A percentile compares a stretch with the other conserved stretches of the same genome.
Evolutionary conservation across 495 filamentous ascomycete genomes (phyloP).

Genomic region (Penicillium paxilli): DNA sequence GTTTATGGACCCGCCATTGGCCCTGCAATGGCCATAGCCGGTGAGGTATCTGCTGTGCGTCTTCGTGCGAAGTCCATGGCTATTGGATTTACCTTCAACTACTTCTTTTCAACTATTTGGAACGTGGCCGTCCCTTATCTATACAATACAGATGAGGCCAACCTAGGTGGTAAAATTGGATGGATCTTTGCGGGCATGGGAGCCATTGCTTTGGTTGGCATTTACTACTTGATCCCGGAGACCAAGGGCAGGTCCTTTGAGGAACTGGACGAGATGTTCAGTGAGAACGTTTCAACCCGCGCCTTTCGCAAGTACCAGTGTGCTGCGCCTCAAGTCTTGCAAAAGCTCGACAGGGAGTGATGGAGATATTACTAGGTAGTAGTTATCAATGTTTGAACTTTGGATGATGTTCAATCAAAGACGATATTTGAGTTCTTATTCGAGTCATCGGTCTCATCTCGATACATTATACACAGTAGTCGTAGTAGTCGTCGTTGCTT

Average conservation of each 20-base stretch:
- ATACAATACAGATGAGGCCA: conserved; percentile 26
- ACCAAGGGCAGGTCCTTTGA: conserved; percentile 25
- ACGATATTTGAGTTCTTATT: too few relatives aligned
- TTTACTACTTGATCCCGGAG: conserved; percentile 28
- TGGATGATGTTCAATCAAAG: too few relatives aligned
- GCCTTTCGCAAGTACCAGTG: conserved; percentile 11
- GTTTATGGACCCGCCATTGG: conserved; percentile 23
- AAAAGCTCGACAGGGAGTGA: neutral
- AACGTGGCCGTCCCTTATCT: conserved; percentile 26
- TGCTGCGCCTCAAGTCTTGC: neutral
- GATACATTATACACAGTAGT: too few relatives aligned
- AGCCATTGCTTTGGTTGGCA: conserved; percentile 1
- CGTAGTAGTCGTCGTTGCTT: too few relatives aligned
- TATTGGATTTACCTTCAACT: conserved; percentile 26
- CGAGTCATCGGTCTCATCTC: too few relatives aligned
- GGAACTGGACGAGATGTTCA: conserved; percentile 26
- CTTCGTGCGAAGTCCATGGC: conserved; percentile 28
- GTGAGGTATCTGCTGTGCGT: conserved; percentile 25
- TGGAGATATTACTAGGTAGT: too few relatives aligned
- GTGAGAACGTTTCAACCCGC: conserved; percentile 2
- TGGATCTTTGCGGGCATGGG: conserved; percentile 23
- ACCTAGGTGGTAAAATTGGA: conserved; percentile 27
- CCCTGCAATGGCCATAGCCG: conserved; percentile 22
- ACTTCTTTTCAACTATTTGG: conserved; percentile 19
- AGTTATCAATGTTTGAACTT: too few relatives aligned